phyloP scores from a whole-genome alignment of 2,329 filamentous ascomycete species.

The Botrytis fragariae region DNA sequence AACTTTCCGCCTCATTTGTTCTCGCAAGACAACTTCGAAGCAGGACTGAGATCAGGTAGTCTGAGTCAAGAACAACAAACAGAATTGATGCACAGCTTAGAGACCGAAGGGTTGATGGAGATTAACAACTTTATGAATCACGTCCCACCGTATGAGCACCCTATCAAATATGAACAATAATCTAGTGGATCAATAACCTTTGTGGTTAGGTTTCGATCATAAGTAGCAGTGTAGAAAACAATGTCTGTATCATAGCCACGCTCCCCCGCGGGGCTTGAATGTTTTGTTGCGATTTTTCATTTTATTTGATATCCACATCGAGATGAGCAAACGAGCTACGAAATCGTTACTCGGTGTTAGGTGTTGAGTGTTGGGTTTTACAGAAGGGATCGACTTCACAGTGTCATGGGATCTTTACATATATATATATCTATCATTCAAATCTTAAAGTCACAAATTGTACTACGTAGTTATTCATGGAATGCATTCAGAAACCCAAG shows the following conservation, averaged over 20 bases:
- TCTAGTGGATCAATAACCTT: constrained; percentile 24
- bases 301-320: constrained; percentile 9
- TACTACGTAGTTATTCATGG: neutral
- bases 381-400: neutral
- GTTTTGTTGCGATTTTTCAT: neutral
- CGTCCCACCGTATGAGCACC: constrained; percentile 31
- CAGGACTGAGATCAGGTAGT: constrained; percentile 58
- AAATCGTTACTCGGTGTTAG: constrained; percentile 7
- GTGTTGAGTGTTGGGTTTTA: neutral
- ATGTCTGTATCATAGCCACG: neutral
- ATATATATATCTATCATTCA: neutral
- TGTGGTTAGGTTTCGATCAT: neutral
- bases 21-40: constrained; percentile 45
- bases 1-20: constrained; percentile 35
- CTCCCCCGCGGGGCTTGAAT: neutral
- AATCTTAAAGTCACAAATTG: neutral
- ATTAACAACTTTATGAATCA: constrained; percentile 58
- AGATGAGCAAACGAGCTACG: constrained; percentile 10
- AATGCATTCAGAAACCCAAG: neutral
- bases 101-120: constrained; percentile 63
- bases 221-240: neutral
- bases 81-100: constrained; percentile 78
- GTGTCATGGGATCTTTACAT: neutral
- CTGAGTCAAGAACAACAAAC: constrained; percentile 78
- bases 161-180: constrained; percentile 30